These are phyloP conservation scores for Linum lewisii DNA, from an alignment of 345 rosid species.

Conservation along the genomic window DNA sequence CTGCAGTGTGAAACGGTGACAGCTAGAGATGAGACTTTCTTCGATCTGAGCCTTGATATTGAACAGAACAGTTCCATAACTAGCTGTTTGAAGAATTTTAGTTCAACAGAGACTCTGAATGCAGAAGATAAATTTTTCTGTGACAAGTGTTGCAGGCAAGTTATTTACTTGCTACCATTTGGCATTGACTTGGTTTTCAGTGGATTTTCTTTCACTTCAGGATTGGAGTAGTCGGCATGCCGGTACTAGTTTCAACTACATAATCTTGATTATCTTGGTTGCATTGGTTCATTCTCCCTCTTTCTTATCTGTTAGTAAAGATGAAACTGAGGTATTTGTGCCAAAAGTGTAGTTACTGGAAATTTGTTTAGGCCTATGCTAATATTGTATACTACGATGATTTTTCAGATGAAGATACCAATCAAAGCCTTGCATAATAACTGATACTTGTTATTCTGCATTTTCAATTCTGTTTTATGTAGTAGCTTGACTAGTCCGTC, in stretches of 20 bases:
- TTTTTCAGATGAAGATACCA: no score
- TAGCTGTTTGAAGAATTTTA: slow-evolving; percentile 97
- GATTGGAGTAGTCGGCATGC: background rate
- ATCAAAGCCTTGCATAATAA: no score
- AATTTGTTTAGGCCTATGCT: no score
- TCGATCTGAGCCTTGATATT: slow-evolving; percentile 97
- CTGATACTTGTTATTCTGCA: no score
- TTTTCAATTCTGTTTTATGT: no score
- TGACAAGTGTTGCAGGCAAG: slow-evolving; percentile 99
- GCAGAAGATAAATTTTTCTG: slow-evolving; percentile 99
- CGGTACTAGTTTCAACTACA: background rate
- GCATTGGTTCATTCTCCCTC: background rate
- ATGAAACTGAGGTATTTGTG: no score
- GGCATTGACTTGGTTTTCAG: slow-evolving; percentile 6
- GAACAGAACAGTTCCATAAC: slow-evolving; percentile 99
- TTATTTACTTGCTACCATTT: slow-evolving; percentile 4
- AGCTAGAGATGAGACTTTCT: slow-evolving; percentile 95
- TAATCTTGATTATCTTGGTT: background rate
- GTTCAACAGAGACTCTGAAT: slow-evolving; percentile 98
- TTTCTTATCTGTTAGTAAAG: background rate
- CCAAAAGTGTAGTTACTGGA: no score
- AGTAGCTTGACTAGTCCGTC: no score
- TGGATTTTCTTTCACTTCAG: background rate
- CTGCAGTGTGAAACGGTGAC: slow-evolving; percentile 95
- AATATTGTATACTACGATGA: no score